Base-by-base conservation (phyloP, 768 basidiomycete genomes). In the Lepiota subincarnata region DNA sequence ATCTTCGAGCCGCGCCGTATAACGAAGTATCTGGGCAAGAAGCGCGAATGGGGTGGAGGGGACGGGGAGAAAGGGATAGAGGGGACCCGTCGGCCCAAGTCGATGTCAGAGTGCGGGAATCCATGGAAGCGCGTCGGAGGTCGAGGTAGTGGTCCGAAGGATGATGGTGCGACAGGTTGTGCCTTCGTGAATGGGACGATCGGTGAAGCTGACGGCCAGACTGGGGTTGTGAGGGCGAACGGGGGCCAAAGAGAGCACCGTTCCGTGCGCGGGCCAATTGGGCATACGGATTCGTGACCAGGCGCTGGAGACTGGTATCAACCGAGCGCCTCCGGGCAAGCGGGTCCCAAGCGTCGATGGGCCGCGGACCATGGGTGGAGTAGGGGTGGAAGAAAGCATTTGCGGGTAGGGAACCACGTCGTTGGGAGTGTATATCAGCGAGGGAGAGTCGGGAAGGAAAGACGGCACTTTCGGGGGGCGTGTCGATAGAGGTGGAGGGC, bases 371-470 rank as follows among this genome's bases (percentile, higher is more conserved):
- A 55, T 73, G 65, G 12, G 61, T 54, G 7, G 67, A 61, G 51
- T 62, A 68, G 28, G 59, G 62, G 20, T 54, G 65, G 57, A 61
- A 70, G 59, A 77, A 68, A 20, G 68, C 68, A 62, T 71, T 72
- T 42, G 68, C 70, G 24, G 83, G 84, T 28, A 84, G 71, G 3
- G 83, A 86, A 14, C 81, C 79, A 31, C 84, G 78, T 53, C 83
- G 73, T 46, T 66, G 67, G 26, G 65, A 58, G 54, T 68, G 67
- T 19, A 70, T 50, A 51, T 68, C 68, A 66, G 50, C 58, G 57
- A 63, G 56, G 70, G 64, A 70, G 58, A 58, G 70, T 52, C 62
- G 70, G 64, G 58, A 62, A 52, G 62, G 61, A 50, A 62, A 59
- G 35, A 64, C 57, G 57, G 68, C 64, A 58, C 71, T 71, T 57